Base-by-base conservation (phyloP, 345 rosid species). In the Rhodamnia argentea region DNA sequence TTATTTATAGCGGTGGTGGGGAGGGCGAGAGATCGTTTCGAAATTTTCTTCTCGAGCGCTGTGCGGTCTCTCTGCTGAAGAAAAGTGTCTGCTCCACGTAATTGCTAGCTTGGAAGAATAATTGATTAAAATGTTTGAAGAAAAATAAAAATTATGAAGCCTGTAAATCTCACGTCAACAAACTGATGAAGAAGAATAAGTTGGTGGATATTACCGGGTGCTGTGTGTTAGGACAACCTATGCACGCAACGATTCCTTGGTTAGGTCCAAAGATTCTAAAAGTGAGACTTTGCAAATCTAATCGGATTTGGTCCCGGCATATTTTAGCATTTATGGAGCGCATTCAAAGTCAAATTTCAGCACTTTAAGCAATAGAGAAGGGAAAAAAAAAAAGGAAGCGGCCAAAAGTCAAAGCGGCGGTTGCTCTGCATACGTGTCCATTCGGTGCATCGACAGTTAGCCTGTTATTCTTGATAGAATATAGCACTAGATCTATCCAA, bases 381-480 rank as follows among this genome's bases (percentile, higher is more conserved):
- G 22, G 40, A 3, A 37, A 37, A 37, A 18, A 18, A 70, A 18
- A 13, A 20, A 24, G 47, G 40, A 18, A 1, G 7, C 2, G 7
- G 4, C 81, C 14, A 70, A 70, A 37, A 70, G 81, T 70, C 81
- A 70, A 10, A 70, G 81, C 13, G 81, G 47, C 81, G 7, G 81
- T 70, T 70, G 20, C 2, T 64, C 23, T 0, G 11, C 6, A 9
- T 37, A 70, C 47, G 24, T 70, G 78, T 32, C 10, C 2, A 4
- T 18, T 32, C 78, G 24, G 22, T 12, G 3, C 11, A 62, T 29
- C 27, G 75, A 62, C 11, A 1, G 23, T 62, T 70, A 32, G 13
- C 2, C 13, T 2, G 6, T 37, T 0, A 0, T 70, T 18, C 7
- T 37, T 3, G 24, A 70, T 9, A 18, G 0, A 32, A 1, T 9